Evolutionary conservation across 768 basidiomycete species (phyloP), one percentile per base, ranked within the genome.

Genomic region (Auricularia auricula-judae): DNA sequence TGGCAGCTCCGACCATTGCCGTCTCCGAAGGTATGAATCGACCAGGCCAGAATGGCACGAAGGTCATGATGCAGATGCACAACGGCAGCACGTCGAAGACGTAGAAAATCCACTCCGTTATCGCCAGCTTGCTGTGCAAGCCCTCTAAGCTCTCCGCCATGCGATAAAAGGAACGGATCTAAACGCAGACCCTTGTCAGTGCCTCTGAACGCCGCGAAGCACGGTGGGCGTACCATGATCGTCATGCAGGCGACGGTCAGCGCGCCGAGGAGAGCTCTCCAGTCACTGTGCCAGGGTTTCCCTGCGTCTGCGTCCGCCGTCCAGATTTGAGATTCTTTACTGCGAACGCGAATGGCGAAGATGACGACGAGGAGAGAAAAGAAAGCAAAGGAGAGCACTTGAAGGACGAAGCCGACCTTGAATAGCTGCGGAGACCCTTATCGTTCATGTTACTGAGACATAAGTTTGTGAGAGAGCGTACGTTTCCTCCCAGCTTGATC

Each of bases 31-130:
- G 47, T 8, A 74, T 64, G 59, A 76, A 75, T n/a, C 23, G 65
- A n/a, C 85, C 84, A 3, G 86, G 88, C 86, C 87, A 91, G 72
- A 86, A 84, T 16, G 76, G 69, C n/a, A 81, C 74, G 68, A 86
- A 88, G 16, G 82, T 74, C 0, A 72, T 72, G 54, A 85, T 81
- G 35, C 86, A 85, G 36, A 89, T 71, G 65, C 85, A 80, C 8
- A 89, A 76, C 8, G 87, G 88, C 3, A 88, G 76, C 0, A 86
- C 81, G 71, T 91, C 85, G 44, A 89, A 76, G 1, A 74, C 81
- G 70, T 88, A 91, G 72, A 91, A 88, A 67, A 79, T 83, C 3
- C 70, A 72, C 71, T 89, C 87, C 3, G 79, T 81, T 2, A 78
- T 84, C 4, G 82, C 78, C n/a, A 89, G 78, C 39, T 76, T 74